phyloP scores from a whole-genome alignment of 164 flowering plant genomes.

The Cinnamomum chago region DNA sequence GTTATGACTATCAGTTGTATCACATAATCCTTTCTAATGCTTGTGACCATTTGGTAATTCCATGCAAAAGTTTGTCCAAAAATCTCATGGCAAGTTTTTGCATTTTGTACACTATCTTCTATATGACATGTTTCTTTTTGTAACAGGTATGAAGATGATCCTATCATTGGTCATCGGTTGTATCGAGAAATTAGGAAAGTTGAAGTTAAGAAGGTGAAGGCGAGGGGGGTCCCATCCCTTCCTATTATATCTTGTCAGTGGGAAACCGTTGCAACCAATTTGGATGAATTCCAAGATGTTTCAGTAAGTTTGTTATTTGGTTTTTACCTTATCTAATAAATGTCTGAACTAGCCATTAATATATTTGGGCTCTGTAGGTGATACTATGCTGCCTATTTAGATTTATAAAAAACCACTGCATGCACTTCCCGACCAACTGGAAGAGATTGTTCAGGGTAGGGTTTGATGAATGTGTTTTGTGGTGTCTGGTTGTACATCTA shows the following conservation, averaged over 20 bases:
- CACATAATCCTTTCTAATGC: too few species aligned
- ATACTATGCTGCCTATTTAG: too few species aligned
- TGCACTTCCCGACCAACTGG: too few species aligned
- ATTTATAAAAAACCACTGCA: too few species aligned
- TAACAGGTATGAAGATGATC: conserved; percentile 96
- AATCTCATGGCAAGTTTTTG: neutral
- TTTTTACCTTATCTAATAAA: neutral
- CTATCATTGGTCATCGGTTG: conserved; percentile 79
- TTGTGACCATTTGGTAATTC: too few species aligned
- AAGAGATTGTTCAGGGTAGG: too few species aligned
- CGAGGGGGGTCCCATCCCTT: conserved; percentile 50
- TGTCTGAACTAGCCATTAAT: neutral
- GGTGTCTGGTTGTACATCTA: too few species aligned
- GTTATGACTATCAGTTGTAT: too few species aligned
- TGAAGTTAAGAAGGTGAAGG: conserved; percentile 71
- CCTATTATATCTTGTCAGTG: conserved; percentile 67
- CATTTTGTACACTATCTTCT: neutral
- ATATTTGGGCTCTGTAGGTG: too few species aligned
- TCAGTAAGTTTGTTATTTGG: conserved; percentile 53
- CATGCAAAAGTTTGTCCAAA: neutral
- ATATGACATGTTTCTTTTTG: conserved; percentile 2
- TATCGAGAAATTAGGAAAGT: conserved; percentile 86
- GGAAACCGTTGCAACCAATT: conserved; percentile 97
- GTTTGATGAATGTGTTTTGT: too few species aligned
- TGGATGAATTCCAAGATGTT: conserved; percentile 94